Evolutionary conservation across 2,329 filamentous ascomycete genomes (phyloP).

Genomic region (Stagonosporopsis chrysanthemi): DNA sequence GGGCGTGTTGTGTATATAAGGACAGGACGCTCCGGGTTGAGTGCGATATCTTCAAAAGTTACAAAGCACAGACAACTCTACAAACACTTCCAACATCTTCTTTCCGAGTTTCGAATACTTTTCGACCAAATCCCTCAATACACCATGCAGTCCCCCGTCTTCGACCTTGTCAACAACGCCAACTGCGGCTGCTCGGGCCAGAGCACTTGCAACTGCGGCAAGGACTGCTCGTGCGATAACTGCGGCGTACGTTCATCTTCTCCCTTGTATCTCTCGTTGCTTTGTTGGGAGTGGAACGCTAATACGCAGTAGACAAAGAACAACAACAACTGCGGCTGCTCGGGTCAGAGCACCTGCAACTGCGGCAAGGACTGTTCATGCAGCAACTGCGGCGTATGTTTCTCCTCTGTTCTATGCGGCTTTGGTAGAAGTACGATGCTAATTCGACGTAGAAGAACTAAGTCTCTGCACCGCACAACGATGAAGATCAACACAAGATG

Average conservation of each 20-base stretch:
- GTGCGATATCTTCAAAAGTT: too few species aligned
- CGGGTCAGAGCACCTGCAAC: neutral
- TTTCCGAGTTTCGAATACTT: neutral
- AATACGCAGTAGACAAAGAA: neutral
- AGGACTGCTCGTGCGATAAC: constrained; percentile 24
- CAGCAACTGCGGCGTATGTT: neutral
- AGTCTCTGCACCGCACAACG: neutral
- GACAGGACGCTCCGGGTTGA: neutral
- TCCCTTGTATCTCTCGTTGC: too few species aligned
- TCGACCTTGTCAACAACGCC: constrained; percentile 15
- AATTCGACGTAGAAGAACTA: neutral
- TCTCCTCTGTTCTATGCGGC: neutral
- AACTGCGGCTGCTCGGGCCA: constrained; percentile 22
- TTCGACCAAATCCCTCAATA: neutral
- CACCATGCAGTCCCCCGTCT: constrained; percentile 7
- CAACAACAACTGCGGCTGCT: constrained; percentile 1
- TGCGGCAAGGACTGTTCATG: neutral
- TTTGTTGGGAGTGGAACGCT: neutral
- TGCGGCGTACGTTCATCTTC: constrained; percentile 18
- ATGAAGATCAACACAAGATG: neutral
- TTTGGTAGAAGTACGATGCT: neutral
- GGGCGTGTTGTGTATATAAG: constrained; percentile 20
- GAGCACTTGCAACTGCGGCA: constrained; percentile 20
- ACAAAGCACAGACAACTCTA: neutral
- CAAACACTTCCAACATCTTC: neutral